Evolutionary conservation across 2,329 filamentous ascomycete species (phyloP).

Genomic region (Fusarium odoratissimum): DNA sequence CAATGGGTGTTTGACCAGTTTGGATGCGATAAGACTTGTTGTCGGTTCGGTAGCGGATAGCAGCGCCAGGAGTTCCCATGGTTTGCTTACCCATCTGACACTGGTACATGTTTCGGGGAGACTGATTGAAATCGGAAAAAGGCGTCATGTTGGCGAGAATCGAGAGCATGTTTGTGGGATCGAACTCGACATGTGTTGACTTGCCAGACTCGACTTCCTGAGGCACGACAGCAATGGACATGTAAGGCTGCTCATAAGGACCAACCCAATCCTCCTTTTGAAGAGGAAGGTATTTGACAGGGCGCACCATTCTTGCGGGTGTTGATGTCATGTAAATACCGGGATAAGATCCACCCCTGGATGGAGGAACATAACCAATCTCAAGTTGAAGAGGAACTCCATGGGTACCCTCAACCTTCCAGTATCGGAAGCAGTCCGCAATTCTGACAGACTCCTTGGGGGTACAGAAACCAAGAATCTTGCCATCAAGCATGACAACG

Average conservation of each 20-base stretch:
- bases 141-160: slow-evolving; percentile 99
- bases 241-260: slow-evolving; percentile 95
- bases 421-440: slow-evolving; percentile 87
- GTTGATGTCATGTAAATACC: slow-evolving; percentile 94
- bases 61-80: slow-evolving; percentile 95
- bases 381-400: slow-evolving; percentile 86
- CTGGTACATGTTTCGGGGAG: slow-evolving; percentile 98
- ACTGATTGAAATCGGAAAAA: slow-evolving; percentile 99
- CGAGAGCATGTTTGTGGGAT: slow-evolving; percentile 95
- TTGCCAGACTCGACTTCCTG: slow-evolving; percentile 88
- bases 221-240: slow-evolving; percentile 95
- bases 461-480: slow-evolving; percentile 89
- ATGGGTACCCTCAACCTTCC: slow-evolving; percentile 92
- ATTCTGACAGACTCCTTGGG: slow-evolving; percentile 85
- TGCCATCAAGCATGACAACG: slow-evolving; percentile 89
- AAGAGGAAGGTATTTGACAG: slow-evolving; percentile 90
- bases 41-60: slow-evolving; percentile 87
- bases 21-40: slow-evolving; percentile 97
- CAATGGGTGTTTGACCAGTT: slow-evolving; percentile 94
- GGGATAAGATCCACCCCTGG: slow-evolving; percentile 92
- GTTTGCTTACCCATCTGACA: slow-evolving; percentile 99
- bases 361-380: slow-evolving; percentile 90
- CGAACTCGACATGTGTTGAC: slow-evolving; percentile 92
- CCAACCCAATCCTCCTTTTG: slow-evolving; percentile 90
- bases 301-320: slow-evolving; percentile 86